Percentiles rank a stretch among this genome's conserved stretches.
phyloP scores from a whole-genome alignment of 2,329 filamentous ascomycete genomes.

The Hymenotorrendiella dingleyae region DNA sequence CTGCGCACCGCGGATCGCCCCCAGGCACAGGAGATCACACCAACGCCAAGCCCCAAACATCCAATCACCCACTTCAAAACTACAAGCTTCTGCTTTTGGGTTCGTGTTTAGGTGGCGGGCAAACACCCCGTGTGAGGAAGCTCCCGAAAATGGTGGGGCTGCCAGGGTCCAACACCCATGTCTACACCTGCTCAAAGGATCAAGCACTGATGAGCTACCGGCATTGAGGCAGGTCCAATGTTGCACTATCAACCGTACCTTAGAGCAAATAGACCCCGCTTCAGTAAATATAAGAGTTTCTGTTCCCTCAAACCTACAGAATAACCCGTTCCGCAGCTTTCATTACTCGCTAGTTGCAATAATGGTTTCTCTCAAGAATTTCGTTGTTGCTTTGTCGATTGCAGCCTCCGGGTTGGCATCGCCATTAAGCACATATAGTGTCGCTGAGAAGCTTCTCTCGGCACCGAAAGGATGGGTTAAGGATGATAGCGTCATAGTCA shows the following conservation, averaged over 20 bases:
- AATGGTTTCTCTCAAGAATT: constrained; percentile 12
- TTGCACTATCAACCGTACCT: no score
- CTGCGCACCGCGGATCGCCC: constrained; percentile 6
- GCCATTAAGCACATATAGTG: constrained; percentile 11
- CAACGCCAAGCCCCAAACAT: constrained; percentile 3
- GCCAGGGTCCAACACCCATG: neutral
- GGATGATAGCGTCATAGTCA: constrained; percentile 16
- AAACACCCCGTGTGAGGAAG: constrained; percentile 4
- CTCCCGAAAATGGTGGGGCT: constrained; percentile 1
- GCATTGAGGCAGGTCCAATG: no score
- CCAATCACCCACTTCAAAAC: constrained; percentile 4
- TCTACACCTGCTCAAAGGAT: no score
- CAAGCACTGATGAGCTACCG: no score
- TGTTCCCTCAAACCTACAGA: no score
- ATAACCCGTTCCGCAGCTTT: neutral
- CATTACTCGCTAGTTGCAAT: neutral
- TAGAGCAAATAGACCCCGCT: no score
- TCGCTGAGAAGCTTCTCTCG: constrained; percentile 20
- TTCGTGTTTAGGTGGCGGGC: constrained; percentile 2
- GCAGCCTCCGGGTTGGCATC: constrained; percentile 10
- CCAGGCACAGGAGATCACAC: constrained; percentile 5
- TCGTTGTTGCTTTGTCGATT: constrained; percentile 11
- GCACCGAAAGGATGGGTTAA: constrained; percentile 24
- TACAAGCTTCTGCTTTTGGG: constrained; percentile 7
- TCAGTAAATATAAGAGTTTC: constrained; percentile 4